Conservation (phyloP, 257 asterid species). For the Penstemon davidsonii region DNA sequence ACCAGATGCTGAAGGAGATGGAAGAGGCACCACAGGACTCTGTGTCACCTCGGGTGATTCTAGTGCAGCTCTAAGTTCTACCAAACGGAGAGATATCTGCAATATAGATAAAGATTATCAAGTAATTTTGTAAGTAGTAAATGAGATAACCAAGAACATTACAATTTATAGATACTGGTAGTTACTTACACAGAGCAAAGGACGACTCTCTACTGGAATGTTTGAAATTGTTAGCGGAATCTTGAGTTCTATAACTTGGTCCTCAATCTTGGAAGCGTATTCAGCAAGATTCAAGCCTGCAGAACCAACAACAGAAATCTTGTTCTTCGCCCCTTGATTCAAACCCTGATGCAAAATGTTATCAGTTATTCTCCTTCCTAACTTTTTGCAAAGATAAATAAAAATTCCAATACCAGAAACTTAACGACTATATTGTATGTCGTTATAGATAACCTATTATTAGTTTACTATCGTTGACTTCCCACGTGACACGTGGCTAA, state of each 20-base stretch:
- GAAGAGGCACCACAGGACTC: conserved; percentile 50
- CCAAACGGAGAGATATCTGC: conserved; percentile 69
- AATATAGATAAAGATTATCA: neutral
- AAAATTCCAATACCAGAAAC: neutral
- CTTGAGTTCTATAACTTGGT: conserved; percentile 48
- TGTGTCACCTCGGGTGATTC: conserved; percentile 37
- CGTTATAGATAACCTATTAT: conserved; percentile 4
- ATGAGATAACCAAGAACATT: neutral
- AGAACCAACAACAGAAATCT: conserved; percentile 55
- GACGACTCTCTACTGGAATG: conserved; percentile 42
- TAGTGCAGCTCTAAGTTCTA: conserved; percentile 39
- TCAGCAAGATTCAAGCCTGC: conserved; percentile 78
- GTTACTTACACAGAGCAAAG: conserved; percentile 59
- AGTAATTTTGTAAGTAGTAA: neutral
- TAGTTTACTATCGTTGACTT: conserved; percentile 9
- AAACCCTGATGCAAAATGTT: conserved; percentile 44
- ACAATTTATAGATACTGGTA: too few relatives aligned
- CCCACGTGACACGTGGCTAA: conserved; percentile 1
- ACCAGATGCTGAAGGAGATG: conserved; percentile 52
- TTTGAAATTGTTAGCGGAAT: conserved; percentile 62
- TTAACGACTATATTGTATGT: conserved; percentile 8
- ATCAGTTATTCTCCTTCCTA: neutral
- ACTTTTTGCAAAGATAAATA: neutral
- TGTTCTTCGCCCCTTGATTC: conserved; percentile 68
- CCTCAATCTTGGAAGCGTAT: conserved; percentile 62